A percentile compares a stretch with the other conserved stretches of the same genome.
Evolutionary conservation across 2,329 filamentous ascomycete genomes (phyloP).

Genomic region (Akanthomyces dipterigenus): DNA sequence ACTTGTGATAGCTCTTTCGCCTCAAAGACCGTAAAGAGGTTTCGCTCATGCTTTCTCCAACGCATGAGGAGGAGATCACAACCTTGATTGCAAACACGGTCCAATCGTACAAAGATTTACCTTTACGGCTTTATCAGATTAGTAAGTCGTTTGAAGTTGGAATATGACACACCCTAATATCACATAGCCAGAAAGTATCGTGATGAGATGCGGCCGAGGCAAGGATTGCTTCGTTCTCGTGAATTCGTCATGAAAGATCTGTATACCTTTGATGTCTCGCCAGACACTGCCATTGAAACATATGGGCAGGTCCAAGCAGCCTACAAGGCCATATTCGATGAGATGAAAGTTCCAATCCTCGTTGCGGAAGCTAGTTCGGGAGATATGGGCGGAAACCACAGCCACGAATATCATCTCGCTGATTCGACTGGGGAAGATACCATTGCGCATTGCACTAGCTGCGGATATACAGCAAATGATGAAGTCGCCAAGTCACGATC

Average conservation of each 20-base stretch:
- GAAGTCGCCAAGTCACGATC: conserved; percentile 58
- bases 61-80: conserved; percentile 96
- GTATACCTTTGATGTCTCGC: conserved; percentile 80
- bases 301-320: conserved; percentile 68
- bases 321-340: conserved; percentile 72
- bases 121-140: conserved; percentile 84
- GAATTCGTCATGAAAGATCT: conserved; percentile 99
- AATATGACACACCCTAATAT: conserved; percentile 15
- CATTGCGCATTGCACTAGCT: conserved; percentile 67
- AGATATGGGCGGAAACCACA: conserved; percentile 89
- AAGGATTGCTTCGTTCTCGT: conserved; percentile 77
- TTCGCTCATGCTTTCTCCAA: conserved; percentile 75
- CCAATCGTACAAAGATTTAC: conserved; percentile 79
- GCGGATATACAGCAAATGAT: conserved; percentile 76
- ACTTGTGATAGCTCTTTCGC: conserved; percentile 59
- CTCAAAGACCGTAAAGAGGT: conserved; percentile 72
- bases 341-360: conserved; percentile 75
- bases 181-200: conserved; percentile 77
- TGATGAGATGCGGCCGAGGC: conserved; percentile 82
- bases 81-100: conserved; percentile 64
- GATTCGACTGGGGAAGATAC: conserved; percentile 78
- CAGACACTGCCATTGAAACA: conserved; percentile 65
- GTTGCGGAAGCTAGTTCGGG: conserved; percentile 88
- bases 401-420: conserved; percentile 89
- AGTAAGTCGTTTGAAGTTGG: conserved; percentile 41